Base-by-base conservation (phyloP, 2,329 filamentous ascomycete genomes). In the Venturiaceae sp. region DNA sequence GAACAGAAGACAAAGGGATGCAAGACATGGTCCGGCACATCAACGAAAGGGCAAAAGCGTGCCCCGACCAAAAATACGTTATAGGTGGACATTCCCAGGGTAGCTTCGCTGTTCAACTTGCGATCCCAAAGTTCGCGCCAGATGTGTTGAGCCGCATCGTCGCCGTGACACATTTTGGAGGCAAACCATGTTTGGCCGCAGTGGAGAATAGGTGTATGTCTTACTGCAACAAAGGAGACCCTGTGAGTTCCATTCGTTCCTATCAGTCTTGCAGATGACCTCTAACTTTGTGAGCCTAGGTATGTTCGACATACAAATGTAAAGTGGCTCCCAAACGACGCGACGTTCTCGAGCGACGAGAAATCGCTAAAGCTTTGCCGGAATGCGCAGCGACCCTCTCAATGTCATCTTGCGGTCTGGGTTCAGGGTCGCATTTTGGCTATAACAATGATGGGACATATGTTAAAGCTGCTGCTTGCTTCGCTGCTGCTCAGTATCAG, bases 91-190 rank as follows among this genome's bases (percentile, higher is more conserved):
- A 59, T n/a, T 44, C 34, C 4, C 58, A 58, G 28, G 58, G 58
- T 30, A 53, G 58, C 23, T 56, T 59, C n/a, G 58, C 37, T 7
- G 37, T 41, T 11, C 30, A 46, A 8, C 9, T 36, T 13, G 53
- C 53, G 1, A 6, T 59, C 1, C 53, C 52, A 8, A 36, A 57
- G 19, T 13, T 59, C 14, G n/a, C 52, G 5, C 30, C 58, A 1
- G 30, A 32, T 28, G 30, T 59, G 8, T n/a, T 59, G n/a, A 33
- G 23, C 5, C 33, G 53, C 21, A 41, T 59, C 30, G 19, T 59
- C 13, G 52, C 58, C 7, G 39, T 59, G 5, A 58, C 58, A 2
- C 59, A 60, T 36, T 59, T 59, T 33, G 58, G 58, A 3, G 32
- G 34, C 30, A 56, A 56, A 8, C 54, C 32, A 6, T 59, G 58